Evolutionary conservation across 2,329 filamentous ascomycete genomes (phyloP).

Genomic region (Aspergillus sp.): DNA sequence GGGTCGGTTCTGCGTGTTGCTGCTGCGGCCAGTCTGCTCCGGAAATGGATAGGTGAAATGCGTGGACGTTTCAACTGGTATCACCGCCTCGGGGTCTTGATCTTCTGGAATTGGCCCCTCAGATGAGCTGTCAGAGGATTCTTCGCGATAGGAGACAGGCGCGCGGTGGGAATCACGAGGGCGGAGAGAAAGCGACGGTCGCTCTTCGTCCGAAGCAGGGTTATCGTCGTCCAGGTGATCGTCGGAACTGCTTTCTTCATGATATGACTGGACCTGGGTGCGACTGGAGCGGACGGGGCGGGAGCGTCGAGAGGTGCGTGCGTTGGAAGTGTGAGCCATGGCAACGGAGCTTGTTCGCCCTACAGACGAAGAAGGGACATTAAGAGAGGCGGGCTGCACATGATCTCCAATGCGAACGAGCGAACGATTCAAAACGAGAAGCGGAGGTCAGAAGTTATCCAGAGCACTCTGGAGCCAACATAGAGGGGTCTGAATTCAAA

Average conservation of each 20-base stretch:
- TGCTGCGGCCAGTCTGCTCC: conserved; percentile 7
- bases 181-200: conserved; percentile 28
- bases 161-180: conserved; percentile 29
- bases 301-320: conserved; percentile 21
- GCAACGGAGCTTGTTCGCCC: conserved; percentile 5
- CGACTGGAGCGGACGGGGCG: conserved; percentile 38
- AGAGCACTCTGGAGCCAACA: background rate
- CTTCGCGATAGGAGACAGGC: conserved; percentile 34
- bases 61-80: conserved; percentile 10
- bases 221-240: conserved; percentile 21
- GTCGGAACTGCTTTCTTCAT: conserved; percentile 38
- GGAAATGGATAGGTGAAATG: conserved; percentile 8
- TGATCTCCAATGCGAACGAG: conserved; percentile 10
- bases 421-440: background rate
- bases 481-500: too few species aligned
- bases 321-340: conserved; percentile 32
- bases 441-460: background rate
- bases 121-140: conserved; percentile 32
- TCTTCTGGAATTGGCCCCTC: conserved; percentile 15
- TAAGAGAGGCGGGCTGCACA: conserved; percentile 15
- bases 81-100: conserved; percentile 13
- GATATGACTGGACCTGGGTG: conserved; percentile 36
- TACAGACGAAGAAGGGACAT: conserved; percentile 12
- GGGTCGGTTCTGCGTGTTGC: conserved; percentile 8
- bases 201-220: conserved; percentile 11